A percentile compares a stretch with the other conserved stretches of the same genome.
Evolutionary conservation across 2,329 filamentous ascomycete genomes (phyloP).

Genomic region (Cercospora sp.): DNA sequence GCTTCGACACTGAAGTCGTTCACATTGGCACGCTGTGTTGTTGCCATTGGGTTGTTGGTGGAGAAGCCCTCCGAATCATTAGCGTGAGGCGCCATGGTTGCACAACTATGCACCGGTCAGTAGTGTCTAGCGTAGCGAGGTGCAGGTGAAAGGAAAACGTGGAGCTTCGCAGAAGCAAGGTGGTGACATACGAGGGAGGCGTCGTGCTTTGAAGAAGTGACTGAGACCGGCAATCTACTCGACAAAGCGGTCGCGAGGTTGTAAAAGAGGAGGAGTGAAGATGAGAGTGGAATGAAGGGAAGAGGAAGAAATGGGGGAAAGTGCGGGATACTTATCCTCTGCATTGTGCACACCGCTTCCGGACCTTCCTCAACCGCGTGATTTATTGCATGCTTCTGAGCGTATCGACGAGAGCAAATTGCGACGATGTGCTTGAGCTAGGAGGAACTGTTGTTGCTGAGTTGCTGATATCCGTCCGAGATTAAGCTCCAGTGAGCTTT

Average conservation of each 20-base stretch:
- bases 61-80: slow-evolving; percentile 60
- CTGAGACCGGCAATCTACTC: not conserved
- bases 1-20: slow-evolving; percentile 79
- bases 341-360: slow-evolving; percentile 21
- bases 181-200: not conserved
- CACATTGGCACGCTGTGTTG: not conserved
- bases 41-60: slow-evolving; percentile 47
- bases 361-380: slow-evolving; percentile 22
- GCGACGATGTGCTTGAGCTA: slow-evolving; percentile 27
- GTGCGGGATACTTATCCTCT: slow-evolving; percentile 21
- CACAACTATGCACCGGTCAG: not conserved
- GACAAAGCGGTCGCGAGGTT: not conserved
- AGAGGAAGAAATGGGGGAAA: slow-evolving; percentile 22
- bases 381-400: slow-evolving; percentile 19
- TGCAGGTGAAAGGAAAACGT: not conserved
- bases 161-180: not conserved
- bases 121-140: not conserved
- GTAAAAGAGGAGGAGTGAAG: not conserved
- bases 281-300: slow-evolving; percentile 15
- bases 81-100: slow-evolving; percentile 88
- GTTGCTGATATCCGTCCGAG: slow-evolving; percentile 15
- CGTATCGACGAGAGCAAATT: slow-evolving; percentile 25
- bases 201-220: not conserved
- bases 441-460: slow-evolving; percentile 25
- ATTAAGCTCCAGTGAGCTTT: slow-evolving; percentile 1